phyloP scores from a whole-genome alignment of 192 early-diverging fungal species.

The Kickxella alabastrina region DNA sequence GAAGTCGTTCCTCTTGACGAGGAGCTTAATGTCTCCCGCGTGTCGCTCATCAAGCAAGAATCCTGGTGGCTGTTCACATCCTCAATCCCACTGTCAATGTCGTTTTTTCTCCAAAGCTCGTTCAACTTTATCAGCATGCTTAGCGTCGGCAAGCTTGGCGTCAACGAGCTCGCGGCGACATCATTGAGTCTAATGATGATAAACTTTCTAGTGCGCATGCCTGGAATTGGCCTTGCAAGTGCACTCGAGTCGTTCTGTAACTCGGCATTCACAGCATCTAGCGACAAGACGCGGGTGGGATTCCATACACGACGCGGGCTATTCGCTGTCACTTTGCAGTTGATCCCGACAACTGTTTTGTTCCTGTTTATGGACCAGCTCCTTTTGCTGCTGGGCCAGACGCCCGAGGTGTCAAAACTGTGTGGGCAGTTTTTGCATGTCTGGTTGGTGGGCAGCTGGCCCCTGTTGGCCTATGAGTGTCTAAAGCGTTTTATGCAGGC shows the following conservation, averaged over 20 bases:
- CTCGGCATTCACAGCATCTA: constrained; percentile 37
- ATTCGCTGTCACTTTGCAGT: constrained; percentile 37
- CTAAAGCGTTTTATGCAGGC: constrained; percentile 81
- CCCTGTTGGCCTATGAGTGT: constrained; percentile 77
- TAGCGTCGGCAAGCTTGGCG: constrained; percentile 59
- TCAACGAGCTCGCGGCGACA: constrained; percentile 64
- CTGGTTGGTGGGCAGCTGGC: constrained; percentile 72
- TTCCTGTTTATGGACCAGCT: constrained; percentile 54
- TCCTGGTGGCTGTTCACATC: constrained; percentile 34
- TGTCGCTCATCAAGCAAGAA: constrained; percentile 27
- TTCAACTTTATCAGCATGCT: constrained; percentile 63
- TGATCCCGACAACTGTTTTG: constrained; percentile 18
- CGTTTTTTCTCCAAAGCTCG: constrained; percentile 64
- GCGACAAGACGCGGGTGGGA: constrained; percentile 42
- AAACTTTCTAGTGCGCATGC: constrained; percentile 63
- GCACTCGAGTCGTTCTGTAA: constrained; percentile 46
- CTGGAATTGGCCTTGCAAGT: constrained; percentile 62
- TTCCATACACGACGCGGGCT: constrained; percentile 43
- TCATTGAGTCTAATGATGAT: constrained; percentile 69
- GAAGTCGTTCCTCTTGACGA: constrained; percentile 8
- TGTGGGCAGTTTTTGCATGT: constrained; percentile 66
- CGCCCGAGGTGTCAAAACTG: constrained; percentile 63
- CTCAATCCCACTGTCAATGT: constrained; percentile 54
- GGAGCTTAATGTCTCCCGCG: constrained; percentile 17
- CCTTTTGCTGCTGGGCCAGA: constrained; percentile 70